Conservation (phyloP, 176 grass and related monocot species). For the Eragrostis nindensis region DNA sequence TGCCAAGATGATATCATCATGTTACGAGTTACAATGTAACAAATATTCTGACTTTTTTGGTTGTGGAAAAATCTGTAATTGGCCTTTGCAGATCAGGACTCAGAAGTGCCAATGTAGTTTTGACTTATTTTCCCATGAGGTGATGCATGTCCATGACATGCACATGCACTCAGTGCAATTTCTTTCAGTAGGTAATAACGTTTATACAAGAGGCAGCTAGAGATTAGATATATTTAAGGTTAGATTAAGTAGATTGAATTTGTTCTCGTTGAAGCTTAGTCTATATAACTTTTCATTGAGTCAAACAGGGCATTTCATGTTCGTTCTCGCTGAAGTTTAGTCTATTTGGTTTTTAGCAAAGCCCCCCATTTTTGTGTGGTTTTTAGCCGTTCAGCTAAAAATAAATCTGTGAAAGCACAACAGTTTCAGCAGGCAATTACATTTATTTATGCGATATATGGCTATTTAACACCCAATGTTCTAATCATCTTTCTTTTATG, state of each 20-base stretch:
- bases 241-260: not conserved
- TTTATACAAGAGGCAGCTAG: not conserved
- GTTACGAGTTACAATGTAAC: not conserved
- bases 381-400: constrained; percentile 12
- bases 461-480: not conserved
- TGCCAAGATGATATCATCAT: not conserved
- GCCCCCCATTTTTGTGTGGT: not conserved
- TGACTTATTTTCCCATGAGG: not conserved
- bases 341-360: too few relatives aligned
- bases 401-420: not conserved
- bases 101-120: too few relatives aligned
- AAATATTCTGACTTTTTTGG: not conserved
- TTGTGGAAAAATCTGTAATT: too few relatives aligned
- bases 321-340: too few relatives aligned
- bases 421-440: not conserved
- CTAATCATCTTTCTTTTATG: constrained; percentile 14
- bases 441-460: not conserved
- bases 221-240: not conserved
- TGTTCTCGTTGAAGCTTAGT: not conserved
- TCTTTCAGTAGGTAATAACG: not conserved
- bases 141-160: not conserved
- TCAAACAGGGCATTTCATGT: too few relatives aligned
- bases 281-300: too few relatives aligned
- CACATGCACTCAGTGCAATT: not conserved
- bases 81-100: too few relatives aligned